phyloP scores from a whole-genome alignment of 148 eudicot species.

The Rhododendron ferrugineum region DNA sequence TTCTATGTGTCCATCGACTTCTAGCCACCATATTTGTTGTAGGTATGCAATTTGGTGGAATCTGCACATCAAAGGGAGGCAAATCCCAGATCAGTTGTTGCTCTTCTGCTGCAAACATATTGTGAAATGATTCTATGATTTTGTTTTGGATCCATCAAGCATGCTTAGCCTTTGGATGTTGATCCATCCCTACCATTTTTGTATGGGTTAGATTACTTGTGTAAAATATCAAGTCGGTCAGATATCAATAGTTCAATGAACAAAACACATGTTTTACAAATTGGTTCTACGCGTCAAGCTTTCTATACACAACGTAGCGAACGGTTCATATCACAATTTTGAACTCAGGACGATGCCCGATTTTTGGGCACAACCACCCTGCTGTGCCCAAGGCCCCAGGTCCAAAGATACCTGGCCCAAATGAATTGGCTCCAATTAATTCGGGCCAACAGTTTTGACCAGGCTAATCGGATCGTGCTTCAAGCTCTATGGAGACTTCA shows the following conservation, averaged over 20 bases:
- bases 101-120: not conserved
- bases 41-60: slow-evolving; percentile 63
- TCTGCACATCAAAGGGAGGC: slow-evolving; percentile 25
- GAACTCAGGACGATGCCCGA: not conserved
- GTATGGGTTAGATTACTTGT: too few species aligned
- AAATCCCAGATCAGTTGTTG: slow-evolving; percentile 1
- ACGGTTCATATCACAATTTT: not conserved
- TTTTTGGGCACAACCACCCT: too few species aligned
- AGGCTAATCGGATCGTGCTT: too few species aligned
- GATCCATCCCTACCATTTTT: not conserved
- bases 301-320: not conserved
- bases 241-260: not conserved
- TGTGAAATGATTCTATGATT: not conserved
- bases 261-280: not conserved
- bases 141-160: not conserved
- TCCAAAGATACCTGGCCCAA: too few species aligned
- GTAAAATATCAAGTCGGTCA: too few species aligned
- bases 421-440: too few species aligned
- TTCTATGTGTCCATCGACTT: slow-evolving; percentile 54
- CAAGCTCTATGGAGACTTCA: too few species aligned
- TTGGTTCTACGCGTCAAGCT: not conserved
- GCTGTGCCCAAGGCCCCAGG: too few species aligned
- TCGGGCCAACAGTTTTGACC: too few species aligned
- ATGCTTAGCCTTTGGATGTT: not conserved
- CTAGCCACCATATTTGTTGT: slow-evolving; percentile 80